Evolutionary conservation across 208 protist species (phyloP).

Genomic region (Acanthamoeba sp.): DNA sequence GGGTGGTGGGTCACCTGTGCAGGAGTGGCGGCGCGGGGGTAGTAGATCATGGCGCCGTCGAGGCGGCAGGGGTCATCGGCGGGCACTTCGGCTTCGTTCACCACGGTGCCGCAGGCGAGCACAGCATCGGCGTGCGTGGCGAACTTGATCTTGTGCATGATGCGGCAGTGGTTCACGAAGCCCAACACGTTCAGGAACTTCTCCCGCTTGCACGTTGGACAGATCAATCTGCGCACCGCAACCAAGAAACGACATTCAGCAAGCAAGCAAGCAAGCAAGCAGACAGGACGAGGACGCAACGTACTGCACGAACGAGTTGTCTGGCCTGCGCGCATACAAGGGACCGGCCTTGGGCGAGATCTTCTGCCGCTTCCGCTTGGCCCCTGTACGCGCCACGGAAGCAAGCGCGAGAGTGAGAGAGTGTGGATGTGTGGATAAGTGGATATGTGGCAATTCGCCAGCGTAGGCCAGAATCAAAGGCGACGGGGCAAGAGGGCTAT

Average conservation of each 20-base stretch:
- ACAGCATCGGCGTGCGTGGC: slow-evolving; percentile 58
- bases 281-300: not conserved
- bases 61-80: not conserved
- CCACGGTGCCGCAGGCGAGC: slow-evolving; percentile 6
- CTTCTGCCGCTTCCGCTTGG: not conserved
- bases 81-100: slow-evolving; percentile 33
- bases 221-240: not conserved
- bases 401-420: no score
- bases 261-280: not conserved
- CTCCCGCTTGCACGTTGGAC: slow-evolving; percentile 58
- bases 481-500: not conserved
- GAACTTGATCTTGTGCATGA: slow-evolving; percentile 71
- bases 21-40: not conserved
- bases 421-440: no score
- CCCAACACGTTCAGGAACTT: slow-evolving; percentile 57
- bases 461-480: not conserved
- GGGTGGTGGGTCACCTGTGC: not conserved
- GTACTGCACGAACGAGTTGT: slow-evolving; percentile 61
- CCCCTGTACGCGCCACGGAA: not conserved
- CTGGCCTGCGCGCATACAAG: not conserved
- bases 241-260: not conserved
- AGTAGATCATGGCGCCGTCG: not conserved
- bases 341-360: slow-evolving; percentile 31
- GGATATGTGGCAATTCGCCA: no score
- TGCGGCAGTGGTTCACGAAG: slow-evolving; percentile 73